Conservation (phyloP, 73 alveolate genomes). For the Durusdinium trenchii region DNA sequence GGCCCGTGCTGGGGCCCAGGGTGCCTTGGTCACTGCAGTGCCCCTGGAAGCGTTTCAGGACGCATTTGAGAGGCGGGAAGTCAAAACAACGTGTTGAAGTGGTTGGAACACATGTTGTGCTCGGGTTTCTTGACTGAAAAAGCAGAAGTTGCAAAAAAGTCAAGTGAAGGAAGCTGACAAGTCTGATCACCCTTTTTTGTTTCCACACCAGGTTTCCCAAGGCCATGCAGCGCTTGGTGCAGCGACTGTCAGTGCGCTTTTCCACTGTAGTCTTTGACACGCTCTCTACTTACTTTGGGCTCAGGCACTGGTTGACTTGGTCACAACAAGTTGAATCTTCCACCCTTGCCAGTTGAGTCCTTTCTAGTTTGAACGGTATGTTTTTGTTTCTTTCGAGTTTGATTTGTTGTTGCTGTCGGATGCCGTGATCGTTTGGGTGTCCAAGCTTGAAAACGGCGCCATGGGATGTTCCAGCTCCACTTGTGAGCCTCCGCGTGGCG, state of each 20-base stretch:
- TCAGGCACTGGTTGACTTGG: too few relatives aligned
- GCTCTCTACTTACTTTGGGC: conserved; percentile 75
- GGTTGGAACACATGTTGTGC: too few relatives aligned
- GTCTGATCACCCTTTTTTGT: neutral
- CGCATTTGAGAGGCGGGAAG: conserved; percentile 29
- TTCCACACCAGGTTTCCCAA: conserved; percentile 33
- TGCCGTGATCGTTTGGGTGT: too few relatives aligned
- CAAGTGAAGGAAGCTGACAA: neutral
- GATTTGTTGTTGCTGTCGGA: too few relatives aligned
- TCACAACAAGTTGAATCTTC: too few relatives aligned
- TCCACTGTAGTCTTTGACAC: conserved; percentile 83
- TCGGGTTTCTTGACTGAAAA: too few relatives aligned
- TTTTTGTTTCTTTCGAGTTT: too few relatives aligned
- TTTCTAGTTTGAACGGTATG: too few relatives aligned
- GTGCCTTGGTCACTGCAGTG: conserved; percentile 4
- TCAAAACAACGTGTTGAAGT: too few relatives aligned
- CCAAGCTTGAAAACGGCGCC: neutral
- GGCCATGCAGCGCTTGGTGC: conserved; percentile 92
- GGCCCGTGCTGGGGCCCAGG: conserved; percentile 10
- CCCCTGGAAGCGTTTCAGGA: conserved; percentile 38
- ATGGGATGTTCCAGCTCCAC: neutral
- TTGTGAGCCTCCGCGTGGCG: too few relatives aligned
- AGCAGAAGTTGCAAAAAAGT: neutral
- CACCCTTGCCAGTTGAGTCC: too few relatives aligned
- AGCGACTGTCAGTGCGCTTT: conserved; percentile 57